Base-by-base conservation (phyloP, 768 basidiomycete genomes). In the Amylocystis lapponica region DNA sequence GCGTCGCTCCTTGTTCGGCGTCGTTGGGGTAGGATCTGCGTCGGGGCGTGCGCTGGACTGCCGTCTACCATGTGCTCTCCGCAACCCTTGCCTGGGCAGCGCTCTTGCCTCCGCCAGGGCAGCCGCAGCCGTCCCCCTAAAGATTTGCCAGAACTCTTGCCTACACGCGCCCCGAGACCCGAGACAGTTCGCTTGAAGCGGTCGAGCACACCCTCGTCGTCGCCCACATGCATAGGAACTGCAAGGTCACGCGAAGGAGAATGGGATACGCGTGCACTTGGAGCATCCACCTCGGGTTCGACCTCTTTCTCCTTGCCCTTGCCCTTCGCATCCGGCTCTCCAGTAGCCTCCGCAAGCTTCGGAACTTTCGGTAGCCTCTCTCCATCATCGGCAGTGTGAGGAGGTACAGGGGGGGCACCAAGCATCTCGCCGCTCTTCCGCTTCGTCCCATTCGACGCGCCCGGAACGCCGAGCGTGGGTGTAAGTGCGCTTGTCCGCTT, bases 131-230 rank as follows among this genome's bases (percentile, higher is more conserved):
- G 63, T 66, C 10, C 73, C 38, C 81, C 81, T 8, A 83, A 56
- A 27, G 85, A 83, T 54, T 80, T 86, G 40, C 74, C 72, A 57
- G 71, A 66, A 39, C 73, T 72, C 55, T 79, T 86, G 23, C 74
- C 73, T 34, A 70, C 55, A 4, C 75, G 76, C 14, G 77, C 68
- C 14, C 82, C 81, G 22, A 83, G 66, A 13, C 72, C 81, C 57
- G 84, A 79, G 0, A 88, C 77, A 1, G 79, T 86, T 55, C 76
- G 79, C 65, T 84, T 89, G 38, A 90, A 68, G 14, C 73, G 67
- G 52, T 78, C 75, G 32, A 89, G 69, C 49, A 83, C 74, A 17
- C 74, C 82, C 22, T 69, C 71, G 23, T 75, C 60, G 4, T 61
- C 52, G 27, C 11, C 16, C 8, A 30, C 33, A 8, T 34, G 33